phyloP scores from a whole-genome alignment of 2,329 filamentous ascomycete genomes.

The Sodiomyces alkalinus region DNA sequence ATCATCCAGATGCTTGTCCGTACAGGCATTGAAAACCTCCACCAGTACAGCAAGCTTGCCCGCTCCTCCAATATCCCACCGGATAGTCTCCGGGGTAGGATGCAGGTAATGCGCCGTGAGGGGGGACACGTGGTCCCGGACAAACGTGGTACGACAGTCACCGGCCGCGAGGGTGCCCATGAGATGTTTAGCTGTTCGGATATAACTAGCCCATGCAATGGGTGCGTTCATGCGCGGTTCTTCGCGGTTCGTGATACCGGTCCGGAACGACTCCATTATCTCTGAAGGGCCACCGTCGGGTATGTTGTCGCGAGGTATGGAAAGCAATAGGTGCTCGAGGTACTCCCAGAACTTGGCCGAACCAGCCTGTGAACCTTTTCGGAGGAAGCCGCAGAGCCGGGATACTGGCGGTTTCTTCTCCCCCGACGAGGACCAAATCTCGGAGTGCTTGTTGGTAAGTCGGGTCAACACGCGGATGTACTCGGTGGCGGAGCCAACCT shows the following conservation, averaged over 20 bases:
- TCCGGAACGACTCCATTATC: slow-evolving; percentile 52
- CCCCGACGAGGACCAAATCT: slow-evolving; percentile 49
- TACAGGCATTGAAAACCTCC: slow-evolving; percentile 29
- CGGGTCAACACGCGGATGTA: slow-evolving; percentile 51
- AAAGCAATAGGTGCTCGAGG: slow-evolving; percentile 45
- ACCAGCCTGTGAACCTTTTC: slow-evolving; percentile 73
- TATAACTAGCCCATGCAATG: slow-evolving; percentile 62
- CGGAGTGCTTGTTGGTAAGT: slow-evolving; percentile 49
- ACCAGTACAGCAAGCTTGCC: slow-evolving; percentile 23
- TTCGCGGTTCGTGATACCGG: slow-evolving; percentile 57
- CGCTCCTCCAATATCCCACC: slow-evolving; percentile 12
- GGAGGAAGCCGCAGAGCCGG: slow-evolving; percentile 56
- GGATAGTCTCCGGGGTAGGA: slow-evolving; percentile 22
- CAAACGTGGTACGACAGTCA: slow-evolving; percentile 27
- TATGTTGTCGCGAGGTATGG: slow-evolving; percentile 34
- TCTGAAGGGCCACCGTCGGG: slow-evolving; percentile 35
- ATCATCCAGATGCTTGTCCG: slow-evolving; percentile 22
- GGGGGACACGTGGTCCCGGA: slow-evolving; percentile 35
- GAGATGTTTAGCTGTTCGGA: slow-evolving; percentile 44
- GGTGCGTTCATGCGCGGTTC: slow-evolving; percentile 55
- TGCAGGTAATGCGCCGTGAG: slow-evolving; percentile 39
- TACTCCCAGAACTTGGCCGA: slow-evolving; percentile 57
- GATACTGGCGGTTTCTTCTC: slow-evolving; percentile 38
- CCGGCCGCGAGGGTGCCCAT: slow-evolving; percentile 26
- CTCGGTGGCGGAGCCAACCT: slow-evolving; percentile 59